These are phyloP conservation scores for Blattamonas nauphoetae DNA, from an alignment of 78 protist genomes.

Conservation along the genomic window DNA sequence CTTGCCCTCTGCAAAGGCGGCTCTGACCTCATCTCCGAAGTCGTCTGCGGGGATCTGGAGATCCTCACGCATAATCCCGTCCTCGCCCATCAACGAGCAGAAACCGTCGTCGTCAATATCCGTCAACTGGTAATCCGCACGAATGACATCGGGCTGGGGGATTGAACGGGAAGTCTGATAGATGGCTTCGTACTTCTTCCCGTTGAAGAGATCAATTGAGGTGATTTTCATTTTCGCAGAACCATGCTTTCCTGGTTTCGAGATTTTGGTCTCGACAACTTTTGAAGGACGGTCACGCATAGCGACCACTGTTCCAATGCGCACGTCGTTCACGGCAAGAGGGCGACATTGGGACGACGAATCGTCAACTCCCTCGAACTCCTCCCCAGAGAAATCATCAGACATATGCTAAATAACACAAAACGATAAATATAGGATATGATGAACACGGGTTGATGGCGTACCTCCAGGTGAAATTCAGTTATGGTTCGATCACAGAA, in stretches of 20 bases:
- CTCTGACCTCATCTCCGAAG: slow-evolving; percentile 17
- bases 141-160: slow-evolving; percentile 16
- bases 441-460: too few species aligned
- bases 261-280: slow-evolving; percentile 18
- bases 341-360: slow-evolving; percentile 12
- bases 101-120: slow-evolving; percentile 28
- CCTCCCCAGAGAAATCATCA: slow-evolving; percentile 9
- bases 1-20: slow-evolving; percentile 16
- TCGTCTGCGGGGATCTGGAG: not conserved
- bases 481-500: too few species aligned
- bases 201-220: slow-evolving; percentile 40
- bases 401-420: too few species aligned
- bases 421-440: too few species aligned
- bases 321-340: not conserved
- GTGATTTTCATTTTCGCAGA: slow-evolving; percentile 31
- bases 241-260: slow-evolving; percentile 59
- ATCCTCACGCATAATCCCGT: slow-evolving; percentile 20
- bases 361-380: not conserved
- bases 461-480: too few species aligned
- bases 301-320: slow-evolving; percentile 16
- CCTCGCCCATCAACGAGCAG: slow-evolving; percentile 14
- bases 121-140: slow-evolving; percentile 9
- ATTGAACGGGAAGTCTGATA: slow-evolving; percentile 20
- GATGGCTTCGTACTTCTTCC: slow-evolving; percentile 28
- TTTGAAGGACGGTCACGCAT: slow-evolving; percentile 44